phyloP scores from a whole-genome alignment of 2,329 filamentous ascomycete species.

The Thielaviopsis cerberus region DNA sequence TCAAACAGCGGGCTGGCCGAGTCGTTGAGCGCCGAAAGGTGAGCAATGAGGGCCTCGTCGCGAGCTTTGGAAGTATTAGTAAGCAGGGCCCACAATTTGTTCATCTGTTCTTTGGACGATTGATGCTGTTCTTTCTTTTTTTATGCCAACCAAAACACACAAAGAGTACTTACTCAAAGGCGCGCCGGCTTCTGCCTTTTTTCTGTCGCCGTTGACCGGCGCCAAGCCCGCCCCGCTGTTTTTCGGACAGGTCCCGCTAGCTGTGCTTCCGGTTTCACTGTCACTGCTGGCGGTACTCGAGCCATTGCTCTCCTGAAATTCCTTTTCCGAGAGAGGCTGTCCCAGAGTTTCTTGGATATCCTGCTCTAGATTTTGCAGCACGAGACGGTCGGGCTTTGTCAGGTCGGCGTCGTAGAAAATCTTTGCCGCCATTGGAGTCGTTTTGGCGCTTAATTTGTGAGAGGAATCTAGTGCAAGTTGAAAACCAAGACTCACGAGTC shows the following conservation, averaged over 20 bases:
- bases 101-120: neutral
- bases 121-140: neutral
- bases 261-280: neutral
- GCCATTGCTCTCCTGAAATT: neutral
- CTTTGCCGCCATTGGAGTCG: neutral
- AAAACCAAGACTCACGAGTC: no score
- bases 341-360: constrained; percentile 18
- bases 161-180: neutral
- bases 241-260: neutral
- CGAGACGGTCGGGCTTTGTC: constrained; percentile 23
- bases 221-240: neutral
- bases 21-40: constrained; percentile 25
- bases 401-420: constrained; percentile 23
- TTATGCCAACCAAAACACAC: neutral
- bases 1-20: constrained; percentile 24
- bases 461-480: no score
- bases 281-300: neutral
- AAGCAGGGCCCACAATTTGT: no score
- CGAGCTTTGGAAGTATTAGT: constrained; percentile 9
- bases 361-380: constrained; percentile 23
- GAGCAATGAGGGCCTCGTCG: constrained; percentile 19
- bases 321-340: neutral
- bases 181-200: neutral
- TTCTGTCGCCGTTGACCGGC: neutral
- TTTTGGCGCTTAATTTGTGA: neutral